Base-by-base conservation (phyloP, 1,139 yeast genomes). In the Hyphopichia khmerensis region DNA sequence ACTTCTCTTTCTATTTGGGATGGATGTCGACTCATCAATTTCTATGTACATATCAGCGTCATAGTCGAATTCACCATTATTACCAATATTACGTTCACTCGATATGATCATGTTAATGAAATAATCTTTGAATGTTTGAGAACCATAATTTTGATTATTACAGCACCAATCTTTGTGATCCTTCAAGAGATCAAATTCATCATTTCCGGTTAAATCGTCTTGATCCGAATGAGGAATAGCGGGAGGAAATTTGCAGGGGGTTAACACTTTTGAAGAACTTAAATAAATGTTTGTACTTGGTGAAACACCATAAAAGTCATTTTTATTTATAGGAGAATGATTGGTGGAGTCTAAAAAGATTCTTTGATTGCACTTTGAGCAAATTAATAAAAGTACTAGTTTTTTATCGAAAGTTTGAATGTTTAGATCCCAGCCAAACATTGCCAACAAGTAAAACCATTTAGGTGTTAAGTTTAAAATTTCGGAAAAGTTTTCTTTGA, bases 161-260 rank as follows among this genome's bases (percentile, higher is more conserved):
- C 63, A 50, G 50, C 78, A 72, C 76, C 76, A 72, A 1, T 45
- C 45, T 40, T 69, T 67, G 48, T 72, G 77, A 23, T 67, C 67
- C 1, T 42, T 40, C 4, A 46, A 40, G 1, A 67, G 56, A 43
- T 67, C 61, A 16, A 65, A 49, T 9, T 37, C 41, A 2, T 48
- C 52, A 4, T 53, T 56, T n/a, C 53, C 59, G 36, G 40, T 45
- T 24, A 37, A 43, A 13, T 41, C 46, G 15, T 40, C 34, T 7
- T 35, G 33, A 13, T 32, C 21, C 7, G 46, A 19, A 9, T 8
- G 11, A 26, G 29, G n/a, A 4, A 41, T 23, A 0, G 51, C 44
- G 8, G 60, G 53, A 3, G 71, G 72, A 46, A 60, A 60, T 38
- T 52, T 52, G 35, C 69, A 65, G 0, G 72, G 73, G 1, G 70